Percentiles rank a stretch among this genome's conserved stretches.
phyloP scores from a whole-genome alignment of 1,139 yeast genomes.

The Kodamaea anthophila region DNA sequence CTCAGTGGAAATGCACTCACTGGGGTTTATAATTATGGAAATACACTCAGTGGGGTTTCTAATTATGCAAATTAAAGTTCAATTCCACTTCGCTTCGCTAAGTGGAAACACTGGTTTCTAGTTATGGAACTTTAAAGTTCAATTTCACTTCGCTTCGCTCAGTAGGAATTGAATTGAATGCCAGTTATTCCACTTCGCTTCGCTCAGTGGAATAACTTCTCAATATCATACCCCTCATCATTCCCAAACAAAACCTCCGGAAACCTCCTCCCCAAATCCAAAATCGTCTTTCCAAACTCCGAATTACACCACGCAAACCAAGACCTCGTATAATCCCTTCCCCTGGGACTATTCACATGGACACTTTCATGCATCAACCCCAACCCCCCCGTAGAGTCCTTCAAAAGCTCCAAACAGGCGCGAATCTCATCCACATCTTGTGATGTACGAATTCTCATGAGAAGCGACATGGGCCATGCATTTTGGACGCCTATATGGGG shows the following conservation, averaged over 20 bases:
- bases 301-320: slow-evolving; percentile 97
- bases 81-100: no score
- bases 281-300: slow-evolving; percentile 79
- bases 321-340: slow-evolving; percentile 53
- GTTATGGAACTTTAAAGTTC: no score
- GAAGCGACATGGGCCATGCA: slow-evolving; percentile 89
- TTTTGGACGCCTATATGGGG: slow-evolving; percentile 78
- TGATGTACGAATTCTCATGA: slow-evolving; percentile 68
- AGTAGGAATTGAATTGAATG: no score
- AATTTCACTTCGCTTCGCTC: no score
- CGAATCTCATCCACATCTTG: slow-evolving; percentile 65
- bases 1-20: no score
- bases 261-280: slow-evolving; percentile 66
- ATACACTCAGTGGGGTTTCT: no score
- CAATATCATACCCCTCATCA: slow-evolving; percentile 29
- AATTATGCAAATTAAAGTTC: no score
- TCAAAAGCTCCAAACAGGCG: slow-evolving; percentile 42
- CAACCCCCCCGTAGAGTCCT: slow-evolving; percentile 60
- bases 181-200: background rate
- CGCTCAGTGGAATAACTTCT: slow-evolving; percentile 8
- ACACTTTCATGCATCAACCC: slow-evolving; percentile 86
- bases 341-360: slow-evolving; percentile 51
- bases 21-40: no score
- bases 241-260: slow-evolving; percentile 65
- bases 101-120: no score